Conservation (phyloP, 148 eudicot species). For the Fagopyrum tataricum region DNA sequence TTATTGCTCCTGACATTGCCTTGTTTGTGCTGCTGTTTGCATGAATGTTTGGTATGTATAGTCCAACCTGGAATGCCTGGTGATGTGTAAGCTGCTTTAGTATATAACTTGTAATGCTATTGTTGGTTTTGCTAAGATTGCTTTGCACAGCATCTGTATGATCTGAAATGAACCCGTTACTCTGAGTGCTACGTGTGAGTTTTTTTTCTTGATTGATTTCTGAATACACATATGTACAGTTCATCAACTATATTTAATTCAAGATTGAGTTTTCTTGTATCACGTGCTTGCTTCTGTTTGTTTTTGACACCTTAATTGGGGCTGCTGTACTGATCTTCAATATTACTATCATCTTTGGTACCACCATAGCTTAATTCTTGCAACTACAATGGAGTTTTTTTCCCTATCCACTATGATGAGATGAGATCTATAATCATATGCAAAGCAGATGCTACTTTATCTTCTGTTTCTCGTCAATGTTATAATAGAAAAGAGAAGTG, state of each 20-base stretch:
- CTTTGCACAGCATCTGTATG: not conserved
- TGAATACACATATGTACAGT: too few relatives aligned
- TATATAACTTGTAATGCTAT: not conserved
- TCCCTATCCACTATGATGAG: too few relatives aligned
- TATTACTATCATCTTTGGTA: too few relatives aligned
- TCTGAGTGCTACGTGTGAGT: not conserved
- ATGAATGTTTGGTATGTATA: not conserved
- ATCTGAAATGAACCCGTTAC: not conserved
- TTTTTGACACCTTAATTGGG: too few relatives aligned
- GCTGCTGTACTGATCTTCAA: too few relatives aligned
- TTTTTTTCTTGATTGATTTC: not conserved
- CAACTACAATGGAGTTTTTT: too few relatives aligned
- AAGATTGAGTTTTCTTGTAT: not conserved
- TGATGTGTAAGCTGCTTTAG: not conserved
- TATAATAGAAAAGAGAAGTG: not conserved
- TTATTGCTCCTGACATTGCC: not conserved
- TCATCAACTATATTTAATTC: not conserved
- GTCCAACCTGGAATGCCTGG: not conserved
- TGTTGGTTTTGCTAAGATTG: not conserved
- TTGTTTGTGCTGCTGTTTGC: not conserved
- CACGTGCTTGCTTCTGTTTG: too few relatives aligned
- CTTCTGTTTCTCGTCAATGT: too few relatives aligned
- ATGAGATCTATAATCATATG: too few relatives aligned
- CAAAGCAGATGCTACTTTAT: too few relatives aligned
- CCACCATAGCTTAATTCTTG: too few relatives aligned